These are phyloP conservation scores for Seiridium unicorne DNA, from an alignment of 2,329 filamentous ascomycete species.

Conservation along the genomic window DNA sequence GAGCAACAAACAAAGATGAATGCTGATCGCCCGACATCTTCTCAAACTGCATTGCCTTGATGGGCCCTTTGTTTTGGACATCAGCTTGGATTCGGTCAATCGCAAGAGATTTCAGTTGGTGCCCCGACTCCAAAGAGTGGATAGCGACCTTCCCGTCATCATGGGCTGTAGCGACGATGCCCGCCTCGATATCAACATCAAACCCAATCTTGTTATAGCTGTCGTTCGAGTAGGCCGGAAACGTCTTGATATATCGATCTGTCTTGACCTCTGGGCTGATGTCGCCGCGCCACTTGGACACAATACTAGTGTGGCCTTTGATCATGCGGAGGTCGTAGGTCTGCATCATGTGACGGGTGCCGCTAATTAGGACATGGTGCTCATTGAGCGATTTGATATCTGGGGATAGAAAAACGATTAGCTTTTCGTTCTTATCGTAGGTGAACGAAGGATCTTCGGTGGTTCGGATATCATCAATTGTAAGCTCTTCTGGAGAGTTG, in stretches of 20 bases:
- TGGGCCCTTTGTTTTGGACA: slow-evolving; percentile 20
- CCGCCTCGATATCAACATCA: slow-evolving; percentile 45
- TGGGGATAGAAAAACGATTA: too few species aligned
- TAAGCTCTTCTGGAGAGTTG: too few species aligned
- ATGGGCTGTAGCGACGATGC: slow-evolving; percentile 53
- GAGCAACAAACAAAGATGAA: slow-evolving; percentile 47
- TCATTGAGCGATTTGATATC: slow-evolving; percentile 46
- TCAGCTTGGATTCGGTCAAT: slow-evolving; percentile 14
- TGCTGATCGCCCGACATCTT: slow-evolving; percentile 40
- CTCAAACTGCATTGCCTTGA: slow-evolving; percentile 45
- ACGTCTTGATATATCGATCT: slow-evolving; percentile 35
- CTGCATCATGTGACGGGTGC: slow-evolving; percentile 46
- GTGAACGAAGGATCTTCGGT: too few species aligned
- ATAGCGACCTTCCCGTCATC: slow-evolving; percentile 46
- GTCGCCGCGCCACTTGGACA: slow-evolving; percentile 51
- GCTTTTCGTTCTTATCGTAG: too few species aligned
- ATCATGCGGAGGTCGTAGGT: slow-evolving; percentile 56
- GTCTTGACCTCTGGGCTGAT: slow-evolving; percentile 28
- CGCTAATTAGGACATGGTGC: slow-evolving; percentile 52
- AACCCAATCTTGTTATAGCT: slow-evolving; percentile 49
- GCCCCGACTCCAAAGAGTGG: slow-evolving; percentile 48
- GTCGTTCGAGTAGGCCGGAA: slow-evolving; percentile 49
- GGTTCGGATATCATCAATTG: too few species aligned
- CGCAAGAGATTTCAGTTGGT: slow-evolving; percentile 27
- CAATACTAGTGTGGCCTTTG: slow-evolving; percentile 29